These are phyloP conservation scores for Triangularia verruculosa DNA, from an alignment of 2,329 filamentous ascomycete species.

Conservation along the genomic window DNA sequence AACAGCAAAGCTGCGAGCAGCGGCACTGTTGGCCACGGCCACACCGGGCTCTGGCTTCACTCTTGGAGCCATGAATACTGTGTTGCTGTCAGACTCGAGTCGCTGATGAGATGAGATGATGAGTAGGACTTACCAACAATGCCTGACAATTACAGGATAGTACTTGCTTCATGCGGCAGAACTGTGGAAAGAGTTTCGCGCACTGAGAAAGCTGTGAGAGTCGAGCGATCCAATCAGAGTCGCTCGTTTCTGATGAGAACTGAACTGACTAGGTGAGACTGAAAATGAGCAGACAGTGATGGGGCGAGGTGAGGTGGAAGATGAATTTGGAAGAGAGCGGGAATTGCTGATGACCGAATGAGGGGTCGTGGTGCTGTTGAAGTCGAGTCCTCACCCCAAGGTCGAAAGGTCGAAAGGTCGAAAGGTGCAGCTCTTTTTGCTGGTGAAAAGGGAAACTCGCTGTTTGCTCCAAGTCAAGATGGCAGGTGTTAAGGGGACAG, in stretches of 20 bases:
- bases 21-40: neutral
- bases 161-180: neutral
- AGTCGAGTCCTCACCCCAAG: neutral
- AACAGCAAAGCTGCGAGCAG: neutral
- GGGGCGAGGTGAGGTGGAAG: neutral
- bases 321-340: neutral
- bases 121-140: neutral
- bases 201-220: neutral
- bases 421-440: neutral
- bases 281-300: too few relatives aligned
- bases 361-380: neutral
- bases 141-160: neutral
- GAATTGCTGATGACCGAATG: neutral
- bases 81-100: neutral
- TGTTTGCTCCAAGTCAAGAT: constrained; percentile 10
- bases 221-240: neutral
- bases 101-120: neutral
- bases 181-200: neutral
- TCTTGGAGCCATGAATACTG: neutral
- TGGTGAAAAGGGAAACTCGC: constrained; percentile 2
- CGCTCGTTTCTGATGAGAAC: too few relatives aligned
- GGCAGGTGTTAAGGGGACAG: constrained; percentile 8
- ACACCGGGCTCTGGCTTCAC: neutral
- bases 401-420: neutral
- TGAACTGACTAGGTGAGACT: too few relatives aligned